Evolutionary conservation across 164 flowering plant genomes (phyloP).

Genomic region (Malania oleifera): DNA sequence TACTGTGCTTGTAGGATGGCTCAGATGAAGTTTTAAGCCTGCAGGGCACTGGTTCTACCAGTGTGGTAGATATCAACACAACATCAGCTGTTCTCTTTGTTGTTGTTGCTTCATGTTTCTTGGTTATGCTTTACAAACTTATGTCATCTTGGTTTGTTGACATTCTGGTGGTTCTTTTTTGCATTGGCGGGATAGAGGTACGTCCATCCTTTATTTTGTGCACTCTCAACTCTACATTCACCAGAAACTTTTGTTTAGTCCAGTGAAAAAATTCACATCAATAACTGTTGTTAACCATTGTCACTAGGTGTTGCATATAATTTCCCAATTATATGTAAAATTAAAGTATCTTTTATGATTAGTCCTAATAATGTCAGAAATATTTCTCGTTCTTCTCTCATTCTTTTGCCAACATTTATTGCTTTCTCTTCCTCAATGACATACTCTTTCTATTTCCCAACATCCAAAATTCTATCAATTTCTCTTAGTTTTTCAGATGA

Average conservation of each 20-base stretch:
- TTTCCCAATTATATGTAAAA: too few relatives aligned
- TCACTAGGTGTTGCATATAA: too few relatives aligned
- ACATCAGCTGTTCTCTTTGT: conserved; percentile 7
- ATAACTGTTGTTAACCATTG: too few relatives aligned
- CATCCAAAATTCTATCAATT: too few relatives aligned
- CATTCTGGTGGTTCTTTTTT: conserved; percentile 5
- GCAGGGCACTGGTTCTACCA: neutral
- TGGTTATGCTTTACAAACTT: conserved; percentile 4
- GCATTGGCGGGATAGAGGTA: conserved; percentile 5
- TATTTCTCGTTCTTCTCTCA: neutral
- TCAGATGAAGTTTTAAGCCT: neutral
- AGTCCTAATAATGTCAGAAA: too few relatives aligned
- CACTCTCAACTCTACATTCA: neutral
- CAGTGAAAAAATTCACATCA: too few relatives aligned
- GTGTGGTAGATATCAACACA: conserved; percentile 1
- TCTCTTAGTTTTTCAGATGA: too few relatives aligned
- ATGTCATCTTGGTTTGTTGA: conserved; percentile 3
- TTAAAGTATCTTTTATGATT: too few relatives aligned
- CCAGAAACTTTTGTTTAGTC: neutral
- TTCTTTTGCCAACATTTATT: neutral
- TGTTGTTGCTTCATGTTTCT: conserved; percentile 4
- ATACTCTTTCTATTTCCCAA: neutral
- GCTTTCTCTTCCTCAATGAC: neutral
- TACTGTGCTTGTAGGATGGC: conserved; percentile 2
- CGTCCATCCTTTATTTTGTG: neutral